Evolutionary conservation across 2,329 filamentous ascomycete genomes (phyloP), one percentile per base, ranked within the genome.

Genomic region (Ambrosiella cleistominuta): DNA sequence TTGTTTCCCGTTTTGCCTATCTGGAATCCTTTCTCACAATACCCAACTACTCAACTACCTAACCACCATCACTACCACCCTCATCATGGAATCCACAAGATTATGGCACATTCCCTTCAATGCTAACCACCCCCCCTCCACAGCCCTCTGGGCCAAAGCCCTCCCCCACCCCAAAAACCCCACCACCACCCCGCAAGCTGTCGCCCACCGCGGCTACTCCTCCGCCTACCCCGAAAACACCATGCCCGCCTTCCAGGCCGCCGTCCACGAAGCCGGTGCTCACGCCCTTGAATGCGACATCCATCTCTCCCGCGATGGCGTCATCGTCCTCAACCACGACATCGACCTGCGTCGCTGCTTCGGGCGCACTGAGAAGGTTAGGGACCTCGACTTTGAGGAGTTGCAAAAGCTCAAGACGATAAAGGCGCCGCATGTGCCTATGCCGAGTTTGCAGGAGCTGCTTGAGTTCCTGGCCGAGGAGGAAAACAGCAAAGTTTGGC

Each of bases 271-370:
- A 38, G 82, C 81, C 15, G 88, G 88, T 17, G 81, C 86, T 0
- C 80, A 94, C 65, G 91, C 85, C 0, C 73, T 97, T 36, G 91
- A 97, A 72, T 94, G 88, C 15, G 91, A 97, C 65, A 70, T 96
- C 7, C 90, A 94, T 67, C 70, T 96, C 39, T 83, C 87, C 12
- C 81, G 77, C 61, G 91, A 97, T 66, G 83, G 84, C 6, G 82
- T 95, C 0, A 85, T 95, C 0, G 87, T 97, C 8, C 71, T 97
- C 45, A 88, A 85, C 51, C 89, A 94, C 73, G 90, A 96, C 67
- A 72, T 79, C 5, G 82, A 80, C 2, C 74, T 96, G 39, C 83
- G 86, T 68, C 79, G 91, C 52, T 95, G 88, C 69, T 96, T 86
- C 67, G 89, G 89, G 11, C 71, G 80, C n/a, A 74, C 83, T 38